These are phyloP conservation scores for Cydonia oblonga DNA, from an alignment of 331 rosid genomes.

Conservation along the genomic window DNA sequence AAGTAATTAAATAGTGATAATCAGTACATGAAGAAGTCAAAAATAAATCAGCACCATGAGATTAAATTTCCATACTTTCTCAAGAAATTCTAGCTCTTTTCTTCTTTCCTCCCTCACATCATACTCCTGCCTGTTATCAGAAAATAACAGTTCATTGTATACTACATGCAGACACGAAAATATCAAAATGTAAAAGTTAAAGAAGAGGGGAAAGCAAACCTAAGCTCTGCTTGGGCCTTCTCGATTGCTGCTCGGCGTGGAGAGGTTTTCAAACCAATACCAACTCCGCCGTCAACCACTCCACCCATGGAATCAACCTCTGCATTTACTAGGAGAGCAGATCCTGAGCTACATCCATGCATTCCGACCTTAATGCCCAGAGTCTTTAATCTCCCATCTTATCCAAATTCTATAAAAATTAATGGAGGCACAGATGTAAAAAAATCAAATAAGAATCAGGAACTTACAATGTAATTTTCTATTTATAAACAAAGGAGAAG, in stretches of 20 bases:
- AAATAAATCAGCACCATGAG: neutral
- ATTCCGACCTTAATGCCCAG: slow-evolving; percentile 50
- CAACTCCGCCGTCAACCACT: slow-evolving; percentile 93
- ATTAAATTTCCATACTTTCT: slow-evolving; percentile 60
- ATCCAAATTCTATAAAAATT: slow-evolving; percentile 17
- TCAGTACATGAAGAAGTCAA: slow-evolving; percentile 2
- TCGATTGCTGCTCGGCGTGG: slow-evolving; percentile 77
- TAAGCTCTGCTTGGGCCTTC: slow-evolving; percentile 90
- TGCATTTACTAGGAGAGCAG: slow-evolving; percentile 93
- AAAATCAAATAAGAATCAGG: neutral
- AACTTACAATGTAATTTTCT: neutral
- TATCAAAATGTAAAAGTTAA: slow-evolving; percentile 2
- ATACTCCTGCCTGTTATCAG: slow-evolving; percentile 77
- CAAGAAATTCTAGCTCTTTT: slow-evolving; percentile 93
- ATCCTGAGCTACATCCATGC: slow-evolving; percentile 81
- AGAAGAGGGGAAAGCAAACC: slow-evolving; percentile 32
- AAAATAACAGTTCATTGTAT: slow-evolving; percentile 21
- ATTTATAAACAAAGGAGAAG: neutral
- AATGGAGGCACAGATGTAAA: too few species aligned
- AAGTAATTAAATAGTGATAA: slow-evolving; percentile 17
- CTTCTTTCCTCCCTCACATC: slow-evolving; percentile 91
- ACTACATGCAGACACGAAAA: neutral
- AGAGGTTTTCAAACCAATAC: slow-evolving; percentile 90
- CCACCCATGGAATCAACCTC: slow-evolving; percentile 99
- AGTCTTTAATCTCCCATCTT: slow-evolving; percentile 45